Conservation (phyloP, 495 filamentous ascomycete genomes). For the Diplogelasinospora grovesii region DNA sequence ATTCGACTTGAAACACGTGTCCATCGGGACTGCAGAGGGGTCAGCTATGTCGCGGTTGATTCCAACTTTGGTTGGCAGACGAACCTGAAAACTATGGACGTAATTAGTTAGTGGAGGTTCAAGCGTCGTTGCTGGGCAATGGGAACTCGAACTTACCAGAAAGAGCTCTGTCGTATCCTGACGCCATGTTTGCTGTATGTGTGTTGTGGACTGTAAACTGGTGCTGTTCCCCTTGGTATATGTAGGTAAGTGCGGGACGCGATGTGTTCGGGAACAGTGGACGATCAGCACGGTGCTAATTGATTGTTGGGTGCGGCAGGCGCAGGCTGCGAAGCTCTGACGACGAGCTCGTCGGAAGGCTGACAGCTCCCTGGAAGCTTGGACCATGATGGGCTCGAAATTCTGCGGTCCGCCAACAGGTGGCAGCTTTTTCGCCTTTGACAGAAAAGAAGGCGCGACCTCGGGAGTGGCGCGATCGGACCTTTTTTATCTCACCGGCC, state of each 20-base stretch:
- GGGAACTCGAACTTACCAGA: constrained; percentile 58
- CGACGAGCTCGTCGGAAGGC: constrained; percentile 14
- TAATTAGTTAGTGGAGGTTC: constrained; percentile 32
- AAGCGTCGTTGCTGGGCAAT: neutral
- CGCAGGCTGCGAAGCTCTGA: constrained; percentile 20
- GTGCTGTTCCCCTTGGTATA: neutral
- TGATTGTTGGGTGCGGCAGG: constrained; percentile 2
- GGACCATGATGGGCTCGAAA: constrained; percentile 6
- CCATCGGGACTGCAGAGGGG: constrained; percentile 73
- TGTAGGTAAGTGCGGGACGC: neutral
- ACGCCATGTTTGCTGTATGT: constrained; percentile 52
- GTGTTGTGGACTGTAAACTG: neutral
- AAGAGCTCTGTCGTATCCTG: constrained; percentile 90
- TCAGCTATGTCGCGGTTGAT: constrained; percentile 18
- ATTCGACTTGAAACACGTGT: constrained; percentile 99
- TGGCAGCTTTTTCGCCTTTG: neutral
- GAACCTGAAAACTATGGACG: constrained; percentile 56
- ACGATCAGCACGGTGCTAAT: no score
- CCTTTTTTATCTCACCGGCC: constrained; percentile 1
- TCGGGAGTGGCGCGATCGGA: neutral
- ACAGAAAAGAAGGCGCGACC: neutral
- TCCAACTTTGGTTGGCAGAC: constrained; percentile 28
- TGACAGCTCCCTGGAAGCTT: constrained; percentile 11
- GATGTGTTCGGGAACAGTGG: neutral
- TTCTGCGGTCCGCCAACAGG: neutral